phyloP scores from a whole-genome alignment of 306 rosid species.

The Malus orientalis region DNA sequence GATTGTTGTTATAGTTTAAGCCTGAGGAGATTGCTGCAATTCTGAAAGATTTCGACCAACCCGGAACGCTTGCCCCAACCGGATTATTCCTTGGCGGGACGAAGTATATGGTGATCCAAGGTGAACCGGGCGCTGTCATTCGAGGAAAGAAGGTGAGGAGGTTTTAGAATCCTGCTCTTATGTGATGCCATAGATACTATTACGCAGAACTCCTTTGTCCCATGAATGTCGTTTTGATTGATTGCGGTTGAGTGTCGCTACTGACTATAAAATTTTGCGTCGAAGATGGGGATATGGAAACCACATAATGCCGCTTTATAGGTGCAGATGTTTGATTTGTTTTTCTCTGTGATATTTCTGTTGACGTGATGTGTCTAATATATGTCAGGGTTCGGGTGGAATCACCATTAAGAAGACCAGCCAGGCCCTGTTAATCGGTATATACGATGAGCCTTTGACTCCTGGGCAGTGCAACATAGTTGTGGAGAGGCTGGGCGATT shows the following conservation, averaged over 20 bases:
- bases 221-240: not conserved
- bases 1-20: constrained; percentile 36
- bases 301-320: not conserved
- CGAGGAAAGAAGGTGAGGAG: constrained; percentile 63
- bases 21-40: constrained; percentile 50
- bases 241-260: not conserved
- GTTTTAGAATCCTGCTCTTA: not conserved
- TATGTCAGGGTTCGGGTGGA: constrained; percentile 68
- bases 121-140: constrained; percentile 58
- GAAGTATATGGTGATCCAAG: constrained; percentile 80
- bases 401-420: constrained; percentile 66
- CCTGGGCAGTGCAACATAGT: constrained; percentile 85
- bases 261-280: too few relatives aligned
- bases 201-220: not conserved
- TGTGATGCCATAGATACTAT: not conserved
- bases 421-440: constrained; percentile 60
- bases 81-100: constrained; percentile 59
- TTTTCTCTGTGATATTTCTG: not conserved
- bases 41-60: constrained; percentile 44
- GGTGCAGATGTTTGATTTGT: not conserved
- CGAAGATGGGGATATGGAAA: not conserved
- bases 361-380: not conserved
- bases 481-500: constrained; percentile 92
- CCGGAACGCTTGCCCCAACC: constrained; percentile 74
- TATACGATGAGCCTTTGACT: constrained; percentile 77